Evolutionary conservation across 495 filamentous ascomycete genomes (phyloP).

Genomic region (Xylaria nigripes): DNA sequence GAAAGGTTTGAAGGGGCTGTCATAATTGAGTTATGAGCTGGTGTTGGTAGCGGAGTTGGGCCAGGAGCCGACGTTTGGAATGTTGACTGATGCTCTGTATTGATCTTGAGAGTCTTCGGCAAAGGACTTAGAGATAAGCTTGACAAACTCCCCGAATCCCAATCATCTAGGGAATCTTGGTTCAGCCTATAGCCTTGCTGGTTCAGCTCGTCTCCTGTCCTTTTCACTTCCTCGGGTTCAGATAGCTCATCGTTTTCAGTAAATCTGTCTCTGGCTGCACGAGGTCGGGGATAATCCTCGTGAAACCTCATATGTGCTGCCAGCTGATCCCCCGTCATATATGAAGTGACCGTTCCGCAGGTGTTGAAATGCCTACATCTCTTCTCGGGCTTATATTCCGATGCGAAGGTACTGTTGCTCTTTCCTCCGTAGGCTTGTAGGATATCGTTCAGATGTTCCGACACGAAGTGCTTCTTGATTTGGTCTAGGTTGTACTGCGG

Average conservation of each 20-base stretch:
- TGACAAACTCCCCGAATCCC: not conserved
- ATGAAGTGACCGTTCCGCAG: not conserved
- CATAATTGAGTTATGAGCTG: too few species aligned
- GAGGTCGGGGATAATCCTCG: too few species aligned
- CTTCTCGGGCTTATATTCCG: slow-evolving; percentile 12
- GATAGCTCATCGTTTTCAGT: too few species aligned
- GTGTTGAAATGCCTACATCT: not conserved
- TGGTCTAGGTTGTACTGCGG: slow-evolving; percentile 12
- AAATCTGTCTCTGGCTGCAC: too few species aligned
- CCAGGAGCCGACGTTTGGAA: too few species aligned
- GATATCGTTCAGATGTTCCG: slow-evolving; percentile 20
- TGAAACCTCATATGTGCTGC: not conserved
- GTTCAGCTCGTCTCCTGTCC: too few species aligned
- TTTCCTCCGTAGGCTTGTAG: not conserved
- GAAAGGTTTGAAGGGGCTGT: too few species aligned
- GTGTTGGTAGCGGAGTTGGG: too few species aligned
- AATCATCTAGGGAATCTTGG: not conserved
- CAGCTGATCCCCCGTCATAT: not conserved
- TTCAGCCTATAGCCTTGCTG: too few species aligned
- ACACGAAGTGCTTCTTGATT: slow-evolving; percentile 26
- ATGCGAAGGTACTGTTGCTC: slow-evolving; percentile 12
- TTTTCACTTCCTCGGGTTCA: not conserved
- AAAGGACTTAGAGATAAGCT: not conserved
- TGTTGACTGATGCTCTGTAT: not conserved
- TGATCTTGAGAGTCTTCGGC: not conserved